Conservation (phyloP, 1,284 basidiomycete species). For the Sanghuangporus sanghuang region DNA sequence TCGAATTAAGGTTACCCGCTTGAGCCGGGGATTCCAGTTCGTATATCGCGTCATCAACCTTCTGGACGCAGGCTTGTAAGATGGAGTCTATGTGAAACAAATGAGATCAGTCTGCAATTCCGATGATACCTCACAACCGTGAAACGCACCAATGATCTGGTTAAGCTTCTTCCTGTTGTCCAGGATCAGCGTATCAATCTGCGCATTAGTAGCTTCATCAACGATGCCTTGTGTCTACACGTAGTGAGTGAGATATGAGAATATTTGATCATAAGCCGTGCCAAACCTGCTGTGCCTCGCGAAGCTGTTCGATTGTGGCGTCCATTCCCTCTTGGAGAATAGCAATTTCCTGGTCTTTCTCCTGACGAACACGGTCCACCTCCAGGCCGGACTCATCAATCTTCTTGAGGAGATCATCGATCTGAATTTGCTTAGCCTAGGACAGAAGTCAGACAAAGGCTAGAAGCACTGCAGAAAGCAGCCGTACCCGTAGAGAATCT, state of each 20-base stretch:
- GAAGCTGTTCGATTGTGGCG: slow-evolving; percentile 85
- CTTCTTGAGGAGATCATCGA: slow-evolving; percentile 84
- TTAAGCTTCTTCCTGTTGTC: slow-evolving; percentile 99
- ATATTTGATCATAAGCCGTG: not conserved
- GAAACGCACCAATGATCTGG: slow-evolving; percentile 80
- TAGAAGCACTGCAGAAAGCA: not conserved
- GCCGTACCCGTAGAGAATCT: slow-evolving; percentile 79
- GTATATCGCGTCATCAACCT: slow-evolving; percentile 96
- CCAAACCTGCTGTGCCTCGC: slow-evolving; percentile 78
- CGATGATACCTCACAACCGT: not conserved
- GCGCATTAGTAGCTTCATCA: slow-evolving; percentile 88
- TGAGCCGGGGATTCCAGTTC: slow-evolving; percentile 95
- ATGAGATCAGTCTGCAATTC: slow-evolving; percentile 8
- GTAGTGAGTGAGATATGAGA: slow-evolving; percentile 16
- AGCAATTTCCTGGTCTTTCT: slow-evolving; percentile 95
- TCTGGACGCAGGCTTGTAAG: slow-evolving; percentile 92
- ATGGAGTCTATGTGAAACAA: slow-evolving; percentile 78
- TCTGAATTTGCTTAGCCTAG: slow-evolving; percentile 89
- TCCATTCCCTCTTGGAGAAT: slow-evolving; percentile 98
- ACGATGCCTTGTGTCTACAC: slow-evolving; percentile 73
- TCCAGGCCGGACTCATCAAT: slow-evolving; percentile 74
- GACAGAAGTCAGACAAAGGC: slow-evolving; percentile 10
- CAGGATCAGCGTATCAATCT: slow-evolving; percentile 95
- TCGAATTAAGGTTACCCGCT: slow-evolving; percentile 91
- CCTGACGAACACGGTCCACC: slow-evolving; percentile 79